Conservation (phyloP, 192 early-diverging fungal species). For the Linnemannia hyalina region DNA sequence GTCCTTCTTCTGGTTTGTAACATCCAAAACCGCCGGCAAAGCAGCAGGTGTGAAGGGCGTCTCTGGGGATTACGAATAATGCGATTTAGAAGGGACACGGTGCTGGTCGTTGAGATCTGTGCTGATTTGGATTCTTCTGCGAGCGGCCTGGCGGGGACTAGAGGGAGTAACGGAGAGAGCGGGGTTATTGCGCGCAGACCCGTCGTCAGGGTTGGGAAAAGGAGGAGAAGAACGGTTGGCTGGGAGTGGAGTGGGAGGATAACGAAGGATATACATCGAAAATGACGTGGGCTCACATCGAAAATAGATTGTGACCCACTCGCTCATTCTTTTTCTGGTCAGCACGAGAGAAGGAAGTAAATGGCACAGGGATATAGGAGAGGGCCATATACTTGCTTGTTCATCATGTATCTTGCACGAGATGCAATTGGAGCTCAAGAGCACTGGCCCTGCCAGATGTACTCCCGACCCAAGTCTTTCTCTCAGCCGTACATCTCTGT, state of each 20-base stretch:
- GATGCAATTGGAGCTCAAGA: not conserved
- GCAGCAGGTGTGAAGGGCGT: not conserved
- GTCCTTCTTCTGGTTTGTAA: not conserved
- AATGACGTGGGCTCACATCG: not conserved
- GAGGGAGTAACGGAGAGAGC: not conserved
- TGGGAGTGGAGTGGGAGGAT: not conserved
- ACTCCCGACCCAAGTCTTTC: not conserved
- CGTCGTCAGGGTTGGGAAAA: not conserved
- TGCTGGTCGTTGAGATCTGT: not conserved
- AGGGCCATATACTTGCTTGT: no score
- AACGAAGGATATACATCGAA: not conserved
- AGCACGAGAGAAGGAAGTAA: not conserved
- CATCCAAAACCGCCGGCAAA: not conserved
- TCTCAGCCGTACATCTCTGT: not conserved
- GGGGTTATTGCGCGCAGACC: no score
- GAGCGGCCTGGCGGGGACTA: not conserved
- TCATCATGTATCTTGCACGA: no score
- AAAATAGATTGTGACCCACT: conserved; percentile 6
- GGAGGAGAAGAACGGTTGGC: not conserved
- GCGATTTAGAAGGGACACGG: not conserved
- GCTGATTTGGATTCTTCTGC: not conserved
- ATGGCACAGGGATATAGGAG: no score
- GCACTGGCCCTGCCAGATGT: not conserved
- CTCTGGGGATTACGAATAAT: not conserved
- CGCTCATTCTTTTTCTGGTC: not conserved